phyloP scores from a whole-genome alignment of 2,329 filamentous ascomycete genomes.

The Knoxdaviesia capensis region DNA sequence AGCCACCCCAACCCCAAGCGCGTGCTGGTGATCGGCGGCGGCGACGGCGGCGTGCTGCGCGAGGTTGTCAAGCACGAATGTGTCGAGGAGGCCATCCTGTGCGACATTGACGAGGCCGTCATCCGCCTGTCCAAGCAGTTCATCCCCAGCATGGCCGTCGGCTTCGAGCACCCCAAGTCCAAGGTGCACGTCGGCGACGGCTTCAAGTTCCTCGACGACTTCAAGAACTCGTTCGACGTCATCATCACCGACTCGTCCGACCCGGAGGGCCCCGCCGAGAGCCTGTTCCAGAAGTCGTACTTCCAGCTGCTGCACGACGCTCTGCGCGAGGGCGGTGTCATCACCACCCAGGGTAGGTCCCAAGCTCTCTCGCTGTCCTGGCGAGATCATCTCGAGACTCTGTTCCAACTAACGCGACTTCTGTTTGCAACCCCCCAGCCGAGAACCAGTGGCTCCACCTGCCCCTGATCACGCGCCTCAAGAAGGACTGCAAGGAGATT shows the following conservation, averaged over 20 bases:
- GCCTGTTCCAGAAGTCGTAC: constrained; percentile 96
- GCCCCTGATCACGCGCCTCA: constrained; percentile 78
- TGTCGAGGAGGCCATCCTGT: constrained; percentile 88
- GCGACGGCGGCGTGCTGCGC: constrained; percentile 90
- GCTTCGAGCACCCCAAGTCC: constrained; percentile 85
- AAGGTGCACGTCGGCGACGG: constrained; percentile 88
- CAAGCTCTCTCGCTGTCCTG: constrained; percentile 35
- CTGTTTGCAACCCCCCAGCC: constrained; percentile 28
- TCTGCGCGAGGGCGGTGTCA: constrained; percentile 86
- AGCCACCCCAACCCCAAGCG: constrained; percentile 96
- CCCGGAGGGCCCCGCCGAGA: constrained; percentile 89
- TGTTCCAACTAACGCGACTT: not conserved
- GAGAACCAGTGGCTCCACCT: constrained; percentile 99
- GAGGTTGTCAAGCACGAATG: constrained; percentile 98
- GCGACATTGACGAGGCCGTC: constrained; percentile 98
- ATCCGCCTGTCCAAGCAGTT: constrained; percentile 97
- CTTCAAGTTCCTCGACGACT: constrained; percentile 95
- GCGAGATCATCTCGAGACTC: no score
- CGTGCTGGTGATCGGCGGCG: constrained; percentile 93
- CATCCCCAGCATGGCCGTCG: constrained; percentile 81
- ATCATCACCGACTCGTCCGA: constrained; percentile 99
- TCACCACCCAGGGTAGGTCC: constrained; percentile 87
- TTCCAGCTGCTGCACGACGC: constrained; percentile 85
- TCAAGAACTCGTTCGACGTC: constrained; percentile 95
- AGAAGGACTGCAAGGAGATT: constrained; percentile 90